Evolutionary conservation across 805 yeast genomes (phyloP).

Genomic region (Saccharomycopsis sp.): DNA sequence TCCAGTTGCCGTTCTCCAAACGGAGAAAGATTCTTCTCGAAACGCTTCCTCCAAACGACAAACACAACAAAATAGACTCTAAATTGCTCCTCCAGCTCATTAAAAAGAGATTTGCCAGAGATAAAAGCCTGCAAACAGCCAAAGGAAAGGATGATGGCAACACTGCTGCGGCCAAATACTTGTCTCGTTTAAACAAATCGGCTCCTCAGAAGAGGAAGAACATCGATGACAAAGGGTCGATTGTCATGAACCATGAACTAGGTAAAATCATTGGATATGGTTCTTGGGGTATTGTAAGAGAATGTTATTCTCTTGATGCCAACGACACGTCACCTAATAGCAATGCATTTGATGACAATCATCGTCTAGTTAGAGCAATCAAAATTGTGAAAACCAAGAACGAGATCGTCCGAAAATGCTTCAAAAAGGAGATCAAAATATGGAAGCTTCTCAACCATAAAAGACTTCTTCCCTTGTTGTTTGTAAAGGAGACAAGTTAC

Average conservation of each 20-base stretch:
- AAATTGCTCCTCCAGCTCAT: constrained; percentile 28
- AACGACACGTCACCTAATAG: constrained; percentile 27
- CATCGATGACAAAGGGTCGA: constrained; percentile 62
- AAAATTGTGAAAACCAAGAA: constrained; percentile 53
- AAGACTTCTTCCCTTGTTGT: constrained; percentile 55
- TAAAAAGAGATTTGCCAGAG: constrained; percentile 26
- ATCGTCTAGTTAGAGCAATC: constrained; percentile 42
- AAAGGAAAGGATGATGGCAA: constrained; percentile 18
- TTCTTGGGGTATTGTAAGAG: constrained; percentile 84
- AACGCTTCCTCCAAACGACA: constrained; percentile 30
- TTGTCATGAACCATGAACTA: constrained; percentile 52
- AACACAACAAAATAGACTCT: constrained; percentile 25
- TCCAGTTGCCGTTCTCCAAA: constrained; percentile 54
- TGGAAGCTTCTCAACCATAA: constrained; percentile 69
- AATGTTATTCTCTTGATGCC: constrained; percentile 38
- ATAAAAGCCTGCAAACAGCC: neutral
- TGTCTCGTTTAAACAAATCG: constrained; percentile 24
- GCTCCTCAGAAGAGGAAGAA: constrained; percentile 28
- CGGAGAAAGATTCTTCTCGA: constrained; percentile 39
- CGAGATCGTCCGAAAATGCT: constrained; percentile 47
- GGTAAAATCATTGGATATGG: constrained; percentile 82
- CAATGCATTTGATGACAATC: constrained; percentile 12
- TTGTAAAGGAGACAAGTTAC: constrained; percentile 51
- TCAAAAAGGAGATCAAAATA: constrained; percentile 63
- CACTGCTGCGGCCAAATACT: constrained; percentile 26